Percentiles rank a stretch among this genome's conserved stretches.
Evolutionary conservation across 106 monocot species (phyloP).

Genomic region (Ottelia alismoides): DNA sequence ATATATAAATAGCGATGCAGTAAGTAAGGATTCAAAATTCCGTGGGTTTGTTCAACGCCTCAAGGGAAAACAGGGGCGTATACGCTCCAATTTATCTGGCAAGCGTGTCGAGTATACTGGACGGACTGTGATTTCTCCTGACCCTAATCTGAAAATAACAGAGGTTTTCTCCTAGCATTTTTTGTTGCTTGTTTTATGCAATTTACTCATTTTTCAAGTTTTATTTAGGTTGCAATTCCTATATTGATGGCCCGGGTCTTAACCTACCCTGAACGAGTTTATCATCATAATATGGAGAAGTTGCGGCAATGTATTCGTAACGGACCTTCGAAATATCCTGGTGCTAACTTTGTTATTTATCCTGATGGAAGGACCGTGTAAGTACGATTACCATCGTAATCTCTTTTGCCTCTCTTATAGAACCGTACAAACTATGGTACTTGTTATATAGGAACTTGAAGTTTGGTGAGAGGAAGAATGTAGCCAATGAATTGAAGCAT

Average conservation of each 20-base stretch:
- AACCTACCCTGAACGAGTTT: constrained; percentile 91
- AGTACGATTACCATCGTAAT: constrained; percentile 6
- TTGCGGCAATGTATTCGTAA: constrained; percentile 72
- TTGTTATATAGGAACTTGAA: constrained; percentile 59
- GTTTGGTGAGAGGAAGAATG: constrained; percentile 53
- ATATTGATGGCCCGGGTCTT: constrained; percentile 72
- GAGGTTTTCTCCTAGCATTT: constrained; percentile 35
- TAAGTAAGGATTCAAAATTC: constrained; percentile 46
- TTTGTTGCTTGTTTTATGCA: neutral
- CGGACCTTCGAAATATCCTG: constrained; percentile 85
- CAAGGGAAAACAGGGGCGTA: constrained; percentile 95
- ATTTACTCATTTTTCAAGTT: neutral
- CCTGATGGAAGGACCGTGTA: constrained; percentile 57
- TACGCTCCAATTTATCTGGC: constrained; percentile 89
- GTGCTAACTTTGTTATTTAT: constrained; percentile 68
- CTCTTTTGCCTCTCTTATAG: neutral
- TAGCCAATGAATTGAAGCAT: constrained; percentile 76
- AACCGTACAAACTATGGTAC: neutral
- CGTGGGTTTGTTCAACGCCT: constrained; percentile 84
- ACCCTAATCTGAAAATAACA: constrained; percentile 97
- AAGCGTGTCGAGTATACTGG: constrained; percentile 96
- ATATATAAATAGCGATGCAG: constrained; percentile 90
- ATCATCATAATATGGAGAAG: constrained; percentile 86
- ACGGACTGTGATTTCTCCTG: constrained; percentile 97
- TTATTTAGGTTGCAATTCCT: constrained; percentile 75